phyloP scores from a whole-genome alignment of 192 early-diverging fungal species.

The Paraglomus brasilianum region DNA sequence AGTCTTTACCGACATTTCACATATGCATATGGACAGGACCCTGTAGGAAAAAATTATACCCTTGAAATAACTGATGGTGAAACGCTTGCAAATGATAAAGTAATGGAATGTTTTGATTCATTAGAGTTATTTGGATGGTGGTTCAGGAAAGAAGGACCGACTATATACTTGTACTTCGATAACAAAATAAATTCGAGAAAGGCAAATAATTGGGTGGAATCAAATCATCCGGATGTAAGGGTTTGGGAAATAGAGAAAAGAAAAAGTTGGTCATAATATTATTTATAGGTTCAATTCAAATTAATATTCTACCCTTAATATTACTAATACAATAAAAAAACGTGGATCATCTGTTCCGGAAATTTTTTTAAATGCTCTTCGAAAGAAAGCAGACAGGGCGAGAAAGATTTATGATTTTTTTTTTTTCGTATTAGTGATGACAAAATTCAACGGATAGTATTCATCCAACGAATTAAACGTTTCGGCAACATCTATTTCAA shows the following conservation, averaged over 20 bases:
- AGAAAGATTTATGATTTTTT: conserved; percentile 25
- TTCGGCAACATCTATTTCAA: conserved; percentile 24
- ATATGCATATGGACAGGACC: neutral
- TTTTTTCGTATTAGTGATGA: conserved; percentile 13
- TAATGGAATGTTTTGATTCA: conserved; percentile 14
- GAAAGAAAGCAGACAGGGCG: conserved; percentile 24
- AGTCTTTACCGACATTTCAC: neutral
- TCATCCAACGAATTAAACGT: conserved; percentile 25
- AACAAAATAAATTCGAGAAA: neutral
- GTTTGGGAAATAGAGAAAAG: conserved; percentile 8
- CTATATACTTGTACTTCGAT: conserved; percentile 9
- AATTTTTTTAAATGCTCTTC: neutral
- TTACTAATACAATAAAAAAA: too few relatives aligned
- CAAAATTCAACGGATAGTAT: conserved; percentile 23
- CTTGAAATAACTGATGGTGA: neutral
- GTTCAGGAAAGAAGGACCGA: neutral
- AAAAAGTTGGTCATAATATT: neutral
- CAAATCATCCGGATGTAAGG: neutral
- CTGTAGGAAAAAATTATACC: conserved; percentile 1
- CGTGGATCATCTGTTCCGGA: too few relatives aligned
- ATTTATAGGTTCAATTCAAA: too few relatives aligned
- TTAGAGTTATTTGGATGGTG: neutral
- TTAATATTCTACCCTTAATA: too few relatives aligned
- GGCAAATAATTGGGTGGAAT: neutral
- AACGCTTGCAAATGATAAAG: neutral